phyloP scores from a whole-genome alignment of 805 yeast species.

The Saturnispora besseyi region DNA sequence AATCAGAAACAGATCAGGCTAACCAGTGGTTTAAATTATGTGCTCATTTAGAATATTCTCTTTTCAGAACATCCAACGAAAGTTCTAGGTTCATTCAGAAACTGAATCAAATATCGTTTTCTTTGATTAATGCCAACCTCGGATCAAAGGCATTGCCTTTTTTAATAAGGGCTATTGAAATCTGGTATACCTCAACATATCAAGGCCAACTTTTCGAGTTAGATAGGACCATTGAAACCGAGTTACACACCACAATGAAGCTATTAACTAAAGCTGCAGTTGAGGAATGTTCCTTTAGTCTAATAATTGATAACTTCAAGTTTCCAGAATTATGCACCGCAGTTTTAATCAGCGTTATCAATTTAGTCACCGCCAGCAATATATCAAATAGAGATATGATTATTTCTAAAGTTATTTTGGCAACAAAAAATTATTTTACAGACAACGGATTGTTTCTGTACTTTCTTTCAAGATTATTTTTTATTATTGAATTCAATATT shows the following conservation, averaged over 20 bases:
- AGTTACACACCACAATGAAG: slow-evolving; percentile 3
- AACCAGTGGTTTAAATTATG: slow-evolving; percentile 21
- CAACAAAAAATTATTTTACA: slow-evolving; percentile 16
- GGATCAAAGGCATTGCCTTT: slow-evolving; percentile 1
- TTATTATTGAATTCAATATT: slow-evolving; percentile 18
- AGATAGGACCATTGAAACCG: background rate
- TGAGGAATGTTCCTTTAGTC: background rate
- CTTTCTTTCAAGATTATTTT: slow-evolving; percentile 23
- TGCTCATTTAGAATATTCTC: slow-evolving; percentile 26
- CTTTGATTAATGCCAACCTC: background rate
- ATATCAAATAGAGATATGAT: slow-evolving; percentile 16
- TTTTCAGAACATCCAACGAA: slow-evolving; percentile 10
- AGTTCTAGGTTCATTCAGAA: background rate
- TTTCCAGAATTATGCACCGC: slow-evolving; percentile 6
- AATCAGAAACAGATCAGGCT: slow-evolving; percentile 10
- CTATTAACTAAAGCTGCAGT: slow-evolving; percentile 5
- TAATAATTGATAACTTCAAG: slow-evolving; percentile 5
- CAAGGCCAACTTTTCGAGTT: background rate
- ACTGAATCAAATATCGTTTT: slow-evolving; percentile 5
- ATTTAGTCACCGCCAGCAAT: slow-evolving; percentile 18
- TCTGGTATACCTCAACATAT: background rate
- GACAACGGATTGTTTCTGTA: slow-evolving; percentile 26
- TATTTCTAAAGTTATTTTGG: slow-evolving; percentile 20
- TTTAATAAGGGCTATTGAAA: slow-evolving; percentile 1
- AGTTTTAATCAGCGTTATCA: slow-evolving; percentile 15